Evolutionary conservation across 768 basidiomycete genomes (phyloP), one percentile per base, ranked within the genome.

Genomic region (Crucibulum laeve): DNA sequence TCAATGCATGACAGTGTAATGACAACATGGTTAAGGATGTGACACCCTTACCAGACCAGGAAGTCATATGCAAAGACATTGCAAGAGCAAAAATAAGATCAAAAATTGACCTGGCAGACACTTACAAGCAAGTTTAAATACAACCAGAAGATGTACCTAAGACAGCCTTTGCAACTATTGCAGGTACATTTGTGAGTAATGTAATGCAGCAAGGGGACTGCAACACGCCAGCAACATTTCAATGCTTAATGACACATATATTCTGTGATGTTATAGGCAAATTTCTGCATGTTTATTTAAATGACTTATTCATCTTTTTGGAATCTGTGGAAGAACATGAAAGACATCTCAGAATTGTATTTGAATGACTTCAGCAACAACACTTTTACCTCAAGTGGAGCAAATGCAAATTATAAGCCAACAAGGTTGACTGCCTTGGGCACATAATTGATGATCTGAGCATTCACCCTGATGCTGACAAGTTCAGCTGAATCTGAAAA

Each of bases 201-300:
- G 65, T 68, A 1, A 65, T 71, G 62, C 75, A 69, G 43, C 64
- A 68, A 33, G 71, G 70, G 0, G 65, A 77, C 40, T 70, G 68
- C 36, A 76, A 77, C 47, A 65, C 67, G 0, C 71, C 68, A 0
- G 55, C 69, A 0, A 78, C 72, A 0, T 78, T 73, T 42, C 75
- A 78, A 42, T 28, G 61, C 0, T 47, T 77, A 0, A 73, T 76
- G 65, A 72, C 59, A 0, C 22, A 45, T 2, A 59, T 74, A n/a
- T 71, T 77, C 36, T 45, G 57, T 1, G 59, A 69, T 1, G 38
- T 52, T 14, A 63, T 76, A 3, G 68, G 70, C 0, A 18, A 32
- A 6, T 73, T 68, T 43, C 24, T 74, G 5, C 64, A 74, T 35
- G 59, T 68, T 2, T 76, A 74, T 43, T 49, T 76, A 0, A 71